Percentiles rank a stretch among this genome's conserved stretches.
phyloP scores from a whole-genome alignment of 257 asterid genomes.

The Gentiana straminea region DNA sequence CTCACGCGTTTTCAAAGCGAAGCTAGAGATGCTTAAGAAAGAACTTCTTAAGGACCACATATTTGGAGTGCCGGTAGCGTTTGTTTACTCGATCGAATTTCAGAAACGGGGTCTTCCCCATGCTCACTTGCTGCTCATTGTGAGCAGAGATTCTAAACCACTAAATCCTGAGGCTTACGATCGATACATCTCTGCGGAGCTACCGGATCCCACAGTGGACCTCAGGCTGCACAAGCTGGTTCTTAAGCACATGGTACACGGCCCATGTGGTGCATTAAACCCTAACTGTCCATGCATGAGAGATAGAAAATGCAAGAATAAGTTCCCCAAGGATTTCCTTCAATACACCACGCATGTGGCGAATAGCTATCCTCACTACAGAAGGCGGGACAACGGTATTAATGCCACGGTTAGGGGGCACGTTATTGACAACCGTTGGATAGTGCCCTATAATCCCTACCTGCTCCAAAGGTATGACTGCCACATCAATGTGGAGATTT shows the following conservation, averaged over 20 bases:
- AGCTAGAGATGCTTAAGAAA: background rate
- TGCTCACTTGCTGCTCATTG: background rate
- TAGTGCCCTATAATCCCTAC: background rate
- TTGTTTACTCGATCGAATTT: background rate
- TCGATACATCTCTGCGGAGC: background rate
- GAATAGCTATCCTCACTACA: background rate
- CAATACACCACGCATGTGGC: background rate
- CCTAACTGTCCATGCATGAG: background rate
- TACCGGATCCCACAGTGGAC: background rate
- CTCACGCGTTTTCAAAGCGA: background rate
- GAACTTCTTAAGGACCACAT: background rate
- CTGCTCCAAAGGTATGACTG: background rate
- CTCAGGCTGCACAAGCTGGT: background rate
- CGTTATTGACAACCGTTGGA: background rate
- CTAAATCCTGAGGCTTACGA: background rate
- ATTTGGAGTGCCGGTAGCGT: background rate
- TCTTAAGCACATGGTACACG: constrained; percentile 3
- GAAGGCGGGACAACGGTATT: background rate
- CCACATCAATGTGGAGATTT: background rate
- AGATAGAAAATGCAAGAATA: too few relatives aligned
- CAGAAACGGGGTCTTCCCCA: background rate
- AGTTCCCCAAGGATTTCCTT: background rate
- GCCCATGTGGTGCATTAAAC: constrained; percentile 4
- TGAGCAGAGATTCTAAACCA: background rate
- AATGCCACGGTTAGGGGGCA: background rate